These are phyloP conservation scores for Lanmaoa rubissima DNA, from an alignment of 768 basidiomycete genomes.

Conservation along the genomic window DNA sequence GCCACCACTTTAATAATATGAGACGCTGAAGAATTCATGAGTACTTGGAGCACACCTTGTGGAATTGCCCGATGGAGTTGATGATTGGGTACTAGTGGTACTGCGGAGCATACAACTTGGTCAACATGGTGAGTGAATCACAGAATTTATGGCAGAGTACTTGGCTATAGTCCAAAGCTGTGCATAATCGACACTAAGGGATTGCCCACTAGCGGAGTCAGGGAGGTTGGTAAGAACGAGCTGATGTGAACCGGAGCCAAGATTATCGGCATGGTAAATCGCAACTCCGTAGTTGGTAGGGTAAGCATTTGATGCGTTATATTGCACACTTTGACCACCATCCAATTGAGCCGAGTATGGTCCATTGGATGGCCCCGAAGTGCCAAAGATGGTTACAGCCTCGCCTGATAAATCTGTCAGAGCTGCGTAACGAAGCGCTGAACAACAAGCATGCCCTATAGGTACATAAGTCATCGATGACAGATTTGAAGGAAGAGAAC, in stretches of 20 bases:
- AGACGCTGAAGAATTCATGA: neutral
- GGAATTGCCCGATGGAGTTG: neutral
- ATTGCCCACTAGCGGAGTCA: conserved; percentile 7
- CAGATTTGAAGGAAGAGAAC: neutral
- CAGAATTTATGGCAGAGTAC: conserved; percentile 6
- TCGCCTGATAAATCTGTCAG: conserved; percentile 32
- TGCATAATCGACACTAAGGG: conserved; percentile 36
- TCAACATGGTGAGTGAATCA: neutral
- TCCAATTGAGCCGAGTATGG: conserved; percentile 39
- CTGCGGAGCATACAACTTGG: neutral
- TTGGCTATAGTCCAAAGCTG: conserved; percentile 17
- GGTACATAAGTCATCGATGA: conserved; percentile 3
- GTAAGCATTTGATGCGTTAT: conserved; percentile 20
- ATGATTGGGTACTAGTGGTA: neutral
- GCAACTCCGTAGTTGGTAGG: conserved; percentile 29
- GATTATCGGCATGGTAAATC: conserved; percentile 37
- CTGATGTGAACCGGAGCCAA: conserved; percentile 39
- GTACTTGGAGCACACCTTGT: neutral
- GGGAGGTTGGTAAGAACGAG: conserved; percentile 36
- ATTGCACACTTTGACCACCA: conserved; percentile 20
- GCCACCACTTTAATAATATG: neutral
- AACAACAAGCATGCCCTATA: conserved; percentile 20
- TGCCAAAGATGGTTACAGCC: conserved; percentile 44
- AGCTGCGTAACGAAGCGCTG: neutral
- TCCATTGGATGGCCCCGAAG: conserved; percentile 37